A percentile compares a stretch with the other conserved stretches of the same genome.
phyloP scores from a whole-genome alignment of 768 basidiomycete species.

The Polyporus arcularius region DNA sequence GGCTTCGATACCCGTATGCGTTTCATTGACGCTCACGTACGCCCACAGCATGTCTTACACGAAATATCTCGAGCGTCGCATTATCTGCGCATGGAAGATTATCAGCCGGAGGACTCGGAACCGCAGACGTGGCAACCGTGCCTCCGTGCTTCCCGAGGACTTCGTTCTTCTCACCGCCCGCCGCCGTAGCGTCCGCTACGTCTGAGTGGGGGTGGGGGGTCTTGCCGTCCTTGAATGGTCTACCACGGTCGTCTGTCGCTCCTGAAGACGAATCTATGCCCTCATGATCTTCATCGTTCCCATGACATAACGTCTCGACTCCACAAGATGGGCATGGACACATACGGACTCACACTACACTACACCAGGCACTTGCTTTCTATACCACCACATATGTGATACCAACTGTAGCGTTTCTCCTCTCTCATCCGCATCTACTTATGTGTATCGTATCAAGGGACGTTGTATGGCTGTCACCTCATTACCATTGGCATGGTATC shows the following conservation, averaged over 20 bases:
- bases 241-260: too few relatives aligned
- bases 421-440: neutral
- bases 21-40: neutral
- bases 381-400: neutral
- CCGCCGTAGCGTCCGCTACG: conserved; percentile 51
- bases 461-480: neutral
- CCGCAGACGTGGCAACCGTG: conserved; percentile 49
- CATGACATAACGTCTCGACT: neutral
- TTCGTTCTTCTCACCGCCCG: conserved; percentile 62
- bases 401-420: neutral
- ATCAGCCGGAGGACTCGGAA: conserved; percentile 56
- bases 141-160: conserved; percentile 56
- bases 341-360: neutral
- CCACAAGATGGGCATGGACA: conserved; percentile 5
- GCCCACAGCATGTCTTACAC: conserved; percentile 34
- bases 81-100: conserved; percentile 62
- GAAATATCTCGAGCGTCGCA: conserved; percentile 57
- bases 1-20: neutral
- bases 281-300: neutral
- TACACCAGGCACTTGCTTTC: too few relatives aligned
- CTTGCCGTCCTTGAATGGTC: too few relatives aligned
- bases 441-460: neutral
- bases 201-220: conserved; percentile 20
- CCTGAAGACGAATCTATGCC: too few relatives aligned
- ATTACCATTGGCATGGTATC: neutral